Evolutionary conservation across 306 rosid genomes (phyloP).

Genomic region (Psophocarpus tetragonolobus): DNA sequence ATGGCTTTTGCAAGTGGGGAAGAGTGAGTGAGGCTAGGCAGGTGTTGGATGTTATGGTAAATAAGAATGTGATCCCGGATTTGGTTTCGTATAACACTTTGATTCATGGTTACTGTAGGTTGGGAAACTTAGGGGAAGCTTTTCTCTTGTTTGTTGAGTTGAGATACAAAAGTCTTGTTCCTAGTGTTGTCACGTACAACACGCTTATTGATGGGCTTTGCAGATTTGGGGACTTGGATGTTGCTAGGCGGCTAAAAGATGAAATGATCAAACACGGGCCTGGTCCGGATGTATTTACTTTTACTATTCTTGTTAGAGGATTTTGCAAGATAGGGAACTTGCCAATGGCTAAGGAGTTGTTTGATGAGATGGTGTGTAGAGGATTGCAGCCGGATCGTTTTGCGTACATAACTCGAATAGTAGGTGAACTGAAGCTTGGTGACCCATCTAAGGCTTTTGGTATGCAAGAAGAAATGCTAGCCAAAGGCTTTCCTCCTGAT

Average conservation of each 20-base stretch:
- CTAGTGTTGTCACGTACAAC: slow-evolving; percentile 69
- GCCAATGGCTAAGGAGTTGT: slow-evolving; percentile 62
- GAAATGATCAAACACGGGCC: slow-evolving; percentile 62
- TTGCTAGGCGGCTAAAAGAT: slow-evolving; percentile 55
- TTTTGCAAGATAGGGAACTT: slow-evolving; percentile 59
- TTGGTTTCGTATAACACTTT: slow-evolving; percentile 65
- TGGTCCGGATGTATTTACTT: slow-evolving; percentile 68
- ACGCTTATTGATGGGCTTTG: slow-evolving; percentile 74
- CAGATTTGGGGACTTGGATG: slow-evolving; percentile 67
- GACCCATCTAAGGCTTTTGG: slow-evolving; percentile 58
- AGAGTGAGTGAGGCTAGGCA: slow-evolving; percentile 60
- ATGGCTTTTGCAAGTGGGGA: slow-evolving; percentile 65
- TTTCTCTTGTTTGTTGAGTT: slow-evolving; percentile 62
- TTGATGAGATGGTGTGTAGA: slow-evolving; percentile 66
- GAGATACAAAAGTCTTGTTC: slow-evolving; percentile 40
- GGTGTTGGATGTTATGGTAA: slow-evolving; percentile 46
- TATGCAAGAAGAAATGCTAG: slow-evolving; percentile 76
- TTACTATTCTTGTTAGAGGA: slow-evolving; percentile 69
- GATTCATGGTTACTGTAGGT: slow-evolving; percentile 62
- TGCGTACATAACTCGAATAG: slow-evolving; percentile 67
- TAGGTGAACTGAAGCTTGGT: slow-evolving; percentile 68
- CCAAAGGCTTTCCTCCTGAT: slow-evolving; percentile 68
- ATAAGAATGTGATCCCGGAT: slow-evolving; percentile 57
- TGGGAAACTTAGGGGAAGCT: slow-evolving; percentile 57
- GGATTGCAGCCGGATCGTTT: slow-evolving; percentile 66